Evolutionary conservation across 805 yeast genomes (phyloP).

Genomic region (Candida schatavii): DNA sequence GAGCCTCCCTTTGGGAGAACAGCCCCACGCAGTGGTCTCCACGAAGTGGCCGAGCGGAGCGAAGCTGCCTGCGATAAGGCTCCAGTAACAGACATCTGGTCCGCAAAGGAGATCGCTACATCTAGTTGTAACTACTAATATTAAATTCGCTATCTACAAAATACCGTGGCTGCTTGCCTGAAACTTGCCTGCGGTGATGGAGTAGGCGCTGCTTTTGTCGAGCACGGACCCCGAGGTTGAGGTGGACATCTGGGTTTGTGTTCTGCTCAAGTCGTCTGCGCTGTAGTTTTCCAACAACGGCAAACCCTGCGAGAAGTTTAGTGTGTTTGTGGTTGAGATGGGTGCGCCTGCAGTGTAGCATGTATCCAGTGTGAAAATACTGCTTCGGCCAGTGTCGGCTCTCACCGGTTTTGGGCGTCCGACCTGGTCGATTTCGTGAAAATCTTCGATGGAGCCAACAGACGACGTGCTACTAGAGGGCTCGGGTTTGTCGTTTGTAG

Average conservation of each 20-base stretch:
- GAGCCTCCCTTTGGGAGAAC: too few relatives aligned
- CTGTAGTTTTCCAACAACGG: conserved; percentile 26
- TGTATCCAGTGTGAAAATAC: conserved; percentile 10
- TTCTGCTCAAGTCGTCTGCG: conserved; percentile 12
- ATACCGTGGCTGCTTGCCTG: not conserved
- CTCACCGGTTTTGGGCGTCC: not conserved
- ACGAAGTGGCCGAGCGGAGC: too few relatives aligned
- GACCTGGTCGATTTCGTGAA: not conserved
- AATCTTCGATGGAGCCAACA: not conserved
- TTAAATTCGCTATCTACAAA: too few relatives aligned
- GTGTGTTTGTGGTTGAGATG: conserved; percentile 5
- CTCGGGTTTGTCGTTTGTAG: not conserved
- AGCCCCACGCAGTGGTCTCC: too few relatives aligned
- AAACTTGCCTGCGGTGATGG: conserved; percentile 14
- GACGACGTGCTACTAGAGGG: not conserved
- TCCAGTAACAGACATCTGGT: too few relatives aligned
- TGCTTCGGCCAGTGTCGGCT: conserved; percentile 9
- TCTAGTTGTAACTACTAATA: too few relatives aligned
- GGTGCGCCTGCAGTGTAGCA: not conserved
- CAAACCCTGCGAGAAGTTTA: conserved; percentile 22
- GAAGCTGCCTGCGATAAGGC: too few relatives aligned
- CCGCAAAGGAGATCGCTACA: too few relatives aligned
- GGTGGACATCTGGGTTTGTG: conserved; percentile 2
- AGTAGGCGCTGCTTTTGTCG: conserved; percentile 20
- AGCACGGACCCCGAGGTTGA: not conserved